These are phyloP conservation scores for Podospora pseudopauciseta DNA, from an alignment of 495 filamentous ascomycete genomes.

Conservation along the genomic window DNA sequence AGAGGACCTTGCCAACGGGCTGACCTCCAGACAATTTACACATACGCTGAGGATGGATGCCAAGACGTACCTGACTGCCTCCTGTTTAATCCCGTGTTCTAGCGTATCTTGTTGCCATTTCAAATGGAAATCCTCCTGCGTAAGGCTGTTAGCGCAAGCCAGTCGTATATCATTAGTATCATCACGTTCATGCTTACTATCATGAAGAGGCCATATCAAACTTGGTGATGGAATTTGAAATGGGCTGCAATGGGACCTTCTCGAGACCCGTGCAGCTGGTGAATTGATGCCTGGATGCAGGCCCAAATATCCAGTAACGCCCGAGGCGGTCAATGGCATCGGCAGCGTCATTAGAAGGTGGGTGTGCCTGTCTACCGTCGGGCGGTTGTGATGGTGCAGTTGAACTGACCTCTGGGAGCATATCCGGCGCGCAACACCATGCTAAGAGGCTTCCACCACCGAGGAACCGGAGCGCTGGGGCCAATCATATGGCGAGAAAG, in stretches of 20 bases:
- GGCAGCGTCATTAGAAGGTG: conserved; percentile 6
- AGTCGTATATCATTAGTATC: neutral
- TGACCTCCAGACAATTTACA: conserved; percentile 1
- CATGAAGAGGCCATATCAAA: neutral
- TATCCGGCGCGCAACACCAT: neutral
- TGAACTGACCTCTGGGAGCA: neutral
- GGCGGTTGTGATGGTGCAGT: conserved; percentile 2
- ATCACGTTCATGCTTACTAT: neutral
- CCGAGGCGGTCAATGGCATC: conserved; percentile 12
- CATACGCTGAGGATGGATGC: neutral
- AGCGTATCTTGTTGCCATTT: neutral
- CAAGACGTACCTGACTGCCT: conserved; percentile 1
- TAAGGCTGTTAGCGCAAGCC: neutral
- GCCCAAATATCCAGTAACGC: neutral
- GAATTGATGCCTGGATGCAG: conserved; percentile 7
- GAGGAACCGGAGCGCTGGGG: neutral
- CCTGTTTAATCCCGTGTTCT: neutral
- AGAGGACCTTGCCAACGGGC: neutral
- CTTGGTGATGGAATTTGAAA: neutral
- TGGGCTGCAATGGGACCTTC: neutral
- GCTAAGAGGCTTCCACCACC: neutral
- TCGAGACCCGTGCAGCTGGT: neutral
- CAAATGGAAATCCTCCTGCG: neutral
- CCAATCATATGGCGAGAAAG: neutral
- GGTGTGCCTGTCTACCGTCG: conserved; percentile 7